Base-by-base conservation (phyloP, 1,284 basidiomycete species). In the Trichosporon ovoides region DNA sequence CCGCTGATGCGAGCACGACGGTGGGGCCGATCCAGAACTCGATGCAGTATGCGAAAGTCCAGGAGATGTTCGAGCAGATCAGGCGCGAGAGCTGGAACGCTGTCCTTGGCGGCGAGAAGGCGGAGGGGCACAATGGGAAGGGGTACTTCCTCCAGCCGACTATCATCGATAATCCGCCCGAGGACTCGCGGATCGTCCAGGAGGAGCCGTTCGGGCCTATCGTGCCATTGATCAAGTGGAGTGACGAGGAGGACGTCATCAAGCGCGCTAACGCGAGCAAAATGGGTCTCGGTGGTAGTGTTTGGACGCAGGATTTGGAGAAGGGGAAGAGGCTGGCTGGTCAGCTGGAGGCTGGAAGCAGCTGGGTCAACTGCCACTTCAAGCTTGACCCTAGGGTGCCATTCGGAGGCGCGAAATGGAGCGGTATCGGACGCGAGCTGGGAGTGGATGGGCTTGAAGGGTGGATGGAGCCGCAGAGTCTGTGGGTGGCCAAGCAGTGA, bases 261-360 rank as follows among this genome's bases (percentile, higher is more conserved):
- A 82, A 82, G 66, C 78, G 88, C 56, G 94, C 94, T 35, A 98
- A 98, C 76, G 80, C 85, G 65, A 82, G 87, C 2, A 84, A 89
- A 34, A 85, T 91, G 48, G 95, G 95, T 1, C 82, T 98, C 20
- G 93, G 93, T 7, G 92, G 70, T 14, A 94, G 94, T 77, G 92
- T 96, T 80, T 96, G 85, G 80, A 91, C 90, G 49, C 80, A 89
- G 60, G 94, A 98, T 74, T 80, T 94, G 3, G 88, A 89, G 3
- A 81, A 94, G 37, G 87, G 91, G 55, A 96, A 90, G 89, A 83
- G 95, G 50, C 91, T 98, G 16, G 91, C 93, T 14, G 92, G 96
- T 78, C 87, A 84, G 62, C 81, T 98, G 51, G 91, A 98, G 77
- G 89, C 93, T 2, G 95, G 95, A 6, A 97, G 98, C 62, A 69